Percentiles rank a stretch among this genome's conserved stretches.
Evolutionary conservation across 495 filamentous ascomycete genomes (phyloP).

Genomic region (Trypethelium eluteriae): DNA sequence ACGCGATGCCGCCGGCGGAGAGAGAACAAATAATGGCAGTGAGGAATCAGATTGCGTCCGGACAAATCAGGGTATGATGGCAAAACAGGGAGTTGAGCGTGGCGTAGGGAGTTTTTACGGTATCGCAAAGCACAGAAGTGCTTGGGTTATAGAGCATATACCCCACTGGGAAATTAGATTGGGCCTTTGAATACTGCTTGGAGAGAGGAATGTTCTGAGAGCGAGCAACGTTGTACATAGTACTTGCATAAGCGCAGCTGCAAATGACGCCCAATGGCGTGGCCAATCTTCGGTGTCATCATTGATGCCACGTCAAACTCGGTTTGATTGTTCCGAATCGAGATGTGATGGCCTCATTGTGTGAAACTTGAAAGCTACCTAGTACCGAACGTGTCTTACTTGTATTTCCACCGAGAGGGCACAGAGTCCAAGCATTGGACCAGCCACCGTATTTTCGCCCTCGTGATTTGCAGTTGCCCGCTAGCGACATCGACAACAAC

Average conservation of each 20-base stretch:
- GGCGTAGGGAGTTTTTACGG: neutral
- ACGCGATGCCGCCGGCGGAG: slow-evolving; percentile 63
- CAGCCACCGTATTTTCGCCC: neutral
- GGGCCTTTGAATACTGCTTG: neutral
- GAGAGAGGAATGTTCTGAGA: neutral
- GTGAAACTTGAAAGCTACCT: too few relatives aligned
- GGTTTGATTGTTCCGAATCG: neutral
- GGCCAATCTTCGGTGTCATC: neutral
- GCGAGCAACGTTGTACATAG: neutral
- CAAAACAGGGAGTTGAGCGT: neutral
- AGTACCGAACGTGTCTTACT: too few relatives aligned
- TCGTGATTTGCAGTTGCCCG: neutral
- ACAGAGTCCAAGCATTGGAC: too few relatives aligned
- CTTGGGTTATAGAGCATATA: too few relatives aligned
- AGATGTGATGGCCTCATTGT: too few relatives aligned
- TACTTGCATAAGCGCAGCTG: neutral
- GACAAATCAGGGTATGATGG: slow-evolving; percentile 17
- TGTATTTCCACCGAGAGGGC: too few relatives aligned
- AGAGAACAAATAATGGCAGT: slow-evolving; percentile 69
- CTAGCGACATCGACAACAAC: neutral
- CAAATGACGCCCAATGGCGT: neutral
- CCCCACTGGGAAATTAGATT: neutral
- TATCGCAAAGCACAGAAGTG: neutral
- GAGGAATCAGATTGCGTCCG: slow-evolving; percentile 48
- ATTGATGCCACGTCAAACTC: slow-evolving; percentile 8